Base-by-base conservation (phyloP, 208 protist genomes). In the Wallacemonas sp. region DNA sequence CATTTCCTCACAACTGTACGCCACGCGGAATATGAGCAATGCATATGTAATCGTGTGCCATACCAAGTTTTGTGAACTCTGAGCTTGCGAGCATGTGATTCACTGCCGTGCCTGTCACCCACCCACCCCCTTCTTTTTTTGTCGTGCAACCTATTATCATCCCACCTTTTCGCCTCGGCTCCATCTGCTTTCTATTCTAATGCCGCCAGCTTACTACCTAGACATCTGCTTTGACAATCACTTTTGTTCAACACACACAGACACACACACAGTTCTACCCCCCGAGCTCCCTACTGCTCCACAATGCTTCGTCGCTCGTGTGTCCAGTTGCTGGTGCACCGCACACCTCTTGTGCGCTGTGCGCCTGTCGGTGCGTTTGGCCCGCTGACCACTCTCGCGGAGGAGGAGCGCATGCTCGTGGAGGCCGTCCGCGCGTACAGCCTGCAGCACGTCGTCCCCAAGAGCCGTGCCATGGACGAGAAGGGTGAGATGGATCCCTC, bases 391-490 rank as follows among this genome's bases (percentile, higher is more conserved):
- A 59, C 71, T 36, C 67, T 92, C 18, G 79, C 77, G 3, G 83
- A 84, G 22, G 86, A 92, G 16, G 89, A 94, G 54, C 72, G 65
- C 48, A 90, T 90, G 82, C 79, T 94, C 14, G 68, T 88, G 0
- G 73, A 90, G 10, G 73, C 82, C 11, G 93, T 96, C 29, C 76
- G 73, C 0, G 64, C 72, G 18, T 97, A 92, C 74, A 84, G 85
- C 44, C 65, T 79, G 14, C 59, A 81, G 50, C 70, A 81, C n/a
- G 59, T 97, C 1, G 86, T 61, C 16, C 93, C 93, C 1, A 76
- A 68, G 20, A 77, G 86, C 11, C 50, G 46, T 5, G 70, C 81
- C 44, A 98, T 98, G 94, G 94, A 98, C 68, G 72, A 91, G 55
- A 71, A 72, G 42, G 76, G 76, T 14, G 62, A 77, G 64, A 76